A percentile compares a stretch with the other conserved stretches of the same genome.
Conservation (phyloP, 192 early-diverging fungal genomes). For the Mortierella antarctica region DNA sequence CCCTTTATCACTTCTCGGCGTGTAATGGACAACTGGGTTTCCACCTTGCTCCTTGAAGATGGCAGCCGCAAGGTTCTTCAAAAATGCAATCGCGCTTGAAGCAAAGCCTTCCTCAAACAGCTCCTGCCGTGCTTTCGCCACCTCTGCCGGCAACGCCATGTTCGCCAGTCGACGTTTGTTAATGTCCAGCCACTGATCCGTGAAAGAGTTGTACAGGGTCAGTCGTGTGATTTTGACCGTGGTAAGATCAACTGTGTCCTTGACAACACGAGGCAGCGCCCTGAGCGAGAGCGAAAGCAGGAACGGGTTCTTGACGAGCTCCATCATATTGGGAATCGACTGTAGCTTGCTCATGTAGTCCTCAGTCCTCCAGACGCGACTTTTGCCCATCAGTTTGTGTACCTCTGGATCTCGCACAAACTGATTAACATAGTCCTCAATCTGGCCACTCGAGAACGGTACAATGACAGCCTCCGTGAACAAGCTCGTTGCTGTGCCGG, state of each 20-base stretch:
- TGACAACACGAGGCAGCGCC: background rate
- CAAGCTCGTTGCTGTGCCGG: background rate
- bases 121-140: background rate
- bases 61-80: slow-evolving; percentile 2
- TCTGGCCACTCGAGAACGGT: background rate
- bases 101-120: background rate
- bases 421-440: slow-evolving; percentile 1
- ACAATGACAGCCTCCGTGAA: slow-evolving; percentile 5
- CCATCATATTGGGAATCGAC: background rate
- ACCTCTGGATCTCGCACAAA: slow-evolving; percentile 2
- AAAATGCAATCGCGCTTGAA: background rate
- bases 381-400: background rate
- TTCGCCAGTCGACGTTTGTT: background rate
- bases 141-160: background rate
- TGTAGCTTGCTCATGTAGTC: background rate
- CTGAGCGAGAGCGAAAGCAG: slow-evolving; percentile 1
- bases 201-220: background rate
- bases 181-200: background rate
- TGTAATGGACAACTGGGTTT: background rate
- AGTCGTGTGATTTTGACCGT: background rate
- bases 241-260: slow-evolving; percentile 2
- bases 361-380: background rate
- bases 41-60: slow-evolving; percentile 6
- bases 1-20: background rate
- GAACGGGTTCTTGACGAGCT: slow-evolving; percentile 12